These are phyloP conservation scores for Lanmaoa pseudosensibilis DNA, from an alignment of 768 basidiomycete genomes.

Conservation along the genomic window DNA sequence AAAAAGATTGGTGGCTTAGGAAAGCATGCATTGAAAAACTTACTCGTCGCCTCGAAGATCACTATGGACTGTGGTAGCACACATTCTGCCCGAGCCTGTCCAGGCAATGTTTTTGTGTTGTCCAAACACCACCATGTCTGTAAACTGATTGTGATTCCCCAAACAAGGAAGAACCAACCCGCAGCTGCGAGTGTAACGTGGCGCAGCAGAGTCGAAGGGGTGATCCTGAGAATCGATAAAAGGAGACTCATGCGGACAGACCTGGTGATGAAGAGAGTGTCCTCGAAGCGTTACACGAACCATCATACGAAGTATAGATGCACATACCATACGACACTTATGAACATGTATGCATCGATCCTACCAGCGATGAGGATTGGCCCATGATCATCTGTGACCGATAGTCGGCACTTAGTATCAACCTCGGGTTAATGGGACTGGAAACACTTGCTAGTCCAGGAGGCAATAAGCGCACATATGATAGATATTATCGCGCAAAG, in stretches of 20 bases:
- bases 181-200: not conserved
- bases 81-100: not conserved
- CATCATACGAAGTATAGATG: not conserved
- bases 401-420: not conserved
- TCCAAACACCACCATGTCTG: conserved; percentile 10
- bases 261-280: conserved; percentile 1
- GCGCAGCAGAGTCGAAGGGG: not conserved
- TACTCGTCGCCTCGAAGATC: conserved; percentile 7
- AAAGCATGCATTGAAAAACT: not conserved
- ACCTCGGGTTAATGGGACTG: too few relatives aligned
- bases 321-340: conserved; percentile 11
- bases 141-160: conserved; percentile 3
- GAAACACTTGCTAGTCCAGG: not conserved
- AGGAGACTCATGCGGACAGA: conserved; percentile 22
- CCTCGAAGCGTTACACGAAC: not conserved
- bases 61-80: not conserved
- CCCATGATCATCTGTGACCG: not conserved
- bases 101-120: not conserved
- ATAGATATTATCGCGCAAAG: not conserved
- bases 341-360: conserved; percentile 12
- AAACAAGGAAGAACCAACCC: not conserved
- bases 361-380: not conserved
- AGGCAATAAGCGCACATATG: not conserved
- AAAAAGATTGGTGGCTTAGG: not conserved
- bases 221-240: conserved; percentile 12